phyloP scores from a whole-genome alignment of 2,329 filamentous ascomycete genomes.

The Colletotrichum sidae region DNA sequence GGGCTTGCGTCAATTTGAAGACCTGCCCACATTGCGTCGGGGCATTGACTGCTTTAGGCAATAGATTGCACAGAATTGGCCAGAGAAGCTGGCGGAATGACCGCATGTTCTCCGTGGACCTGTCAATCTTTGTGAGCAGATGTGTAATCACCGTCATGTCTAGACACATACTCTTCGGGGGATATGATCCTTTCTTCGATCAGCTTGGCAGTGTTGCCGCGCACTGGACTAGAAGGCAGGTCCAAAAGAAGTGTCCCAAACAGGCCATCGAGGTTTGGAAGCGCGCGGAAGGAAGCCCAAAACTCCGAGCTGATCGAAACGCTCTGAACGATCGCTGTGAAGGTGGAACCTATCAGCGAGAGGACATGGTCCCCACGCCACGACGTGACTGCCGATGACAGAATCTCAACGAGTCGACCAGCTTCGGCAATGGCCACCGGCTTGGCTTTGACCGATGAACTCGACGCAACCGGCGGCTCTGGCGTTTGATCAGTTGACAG shows the following conservation, averaged over 20 bases:
- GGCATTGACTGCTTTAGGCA: constrained; percentile 48
- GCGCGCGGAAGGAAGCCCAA: constrained; percentile 51
- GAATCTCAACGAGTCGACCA: constrained; percentile 45
- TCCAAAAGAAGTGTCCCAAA: constrained; percentile 51
- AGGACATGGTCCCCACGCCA: constrained; percentile 25
- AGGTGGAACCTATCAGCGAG: constrained; percentile 45
- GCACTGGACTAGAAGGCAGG: constrained; percentile 50
- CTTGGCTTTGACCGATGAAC: constrained; percentile 3
- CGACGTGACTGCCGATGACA: constrained; percentile 38
- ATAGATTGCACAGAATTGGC: constrained; percentile 54
- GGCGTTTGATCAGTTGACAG: constrained; percentile 37
- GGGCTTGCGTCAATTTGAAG: constrained; percentile 53
- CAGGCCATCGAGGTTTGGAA: constrained; percentile 43
- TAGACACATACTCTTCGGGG: constrained; percentile 34
- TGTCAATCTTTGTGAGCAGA: constrained; percentile 34
- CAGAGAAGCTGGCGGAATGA: constrained; percentile 61
- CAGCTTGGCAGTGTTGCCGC: constrained; percentile 49
- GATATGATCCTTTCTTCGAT: constrained; percentile 45
- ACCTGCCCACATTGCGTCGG: constrained; percentile 57
- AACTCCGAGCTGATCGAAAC: constrained; percentile 52
- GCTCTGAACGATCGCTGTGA: constrained; percentile 54
- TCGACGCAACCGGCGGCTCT: constrained; percentile 39
- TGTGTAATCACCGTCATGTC: constrained; percentile 28
- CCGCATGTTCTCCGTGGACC: constrained; percentile 45
- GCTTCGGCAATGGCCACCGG: constrained; percentile 40